Evolutionary conservation across 2,329 filamentous ascomycete species (phyloP), one percentile per base, ranked within the genome.

Genomic region (Ascocoryne sarcoides): DNA sequence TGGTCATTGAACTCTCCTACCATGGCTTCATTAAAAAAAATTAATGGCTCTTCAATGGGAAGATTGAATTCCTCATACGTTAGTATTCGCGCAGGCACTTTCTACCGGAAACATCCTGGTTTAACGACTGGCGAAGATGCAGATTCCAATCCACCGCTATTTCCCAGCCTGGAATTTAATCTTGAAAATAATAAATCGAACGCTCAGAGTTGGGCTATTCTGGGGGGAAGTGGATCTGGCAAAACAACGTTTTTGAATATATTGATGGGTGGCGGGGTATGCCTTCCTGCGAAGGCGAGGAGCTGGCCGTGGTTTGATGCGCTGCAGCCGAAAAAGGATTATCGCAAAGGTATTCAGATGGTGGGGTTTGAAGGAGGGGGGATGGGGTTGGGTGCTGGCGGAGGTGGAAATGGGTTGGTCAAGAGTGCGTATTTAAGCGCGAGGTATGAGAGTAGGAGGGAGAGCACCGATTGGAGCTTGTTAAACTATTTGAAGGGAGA

Each of bases 391-490:
- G 65, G 74, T 4, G 70, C 73, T n/a, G n/a, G n/a, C n/a, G 23
- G 23, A 12, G 12, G 7, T 26, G 23, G 23, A 12, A 12, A 12
- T 2, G 66, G 66, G n/a, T 69, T 70, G 4, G 71, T 73, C 0
- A 70, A 76, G n/a, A 83, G 84, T 15, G 81, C 87, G 4, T 95
- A 95, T 59, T 66, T 96, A 14, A 88, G 85, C 44, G 88, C 88
- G 12, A 73, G 92, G 29, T 98, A 96, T 60, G 92, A 98, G 68
- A 89, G 84, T 44, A 70, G 82, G 28, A 73, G 86, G 21, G 90
- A 95, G 63, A 80, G 79, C 39, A 93, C 84, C 1, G 92, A 96
- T 61, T 94, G 90, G 62, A 85, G 83, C 0, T 71, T 96, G 2
- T 65, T 73, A 37, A 80, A 94, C 62, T 96, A 87, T 58, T 64